These are phyloP conservation scores for Pythium phragmiticola DNA, from an alignment of 352 stramenopile species.

Conservation along the genomic window DNA sequence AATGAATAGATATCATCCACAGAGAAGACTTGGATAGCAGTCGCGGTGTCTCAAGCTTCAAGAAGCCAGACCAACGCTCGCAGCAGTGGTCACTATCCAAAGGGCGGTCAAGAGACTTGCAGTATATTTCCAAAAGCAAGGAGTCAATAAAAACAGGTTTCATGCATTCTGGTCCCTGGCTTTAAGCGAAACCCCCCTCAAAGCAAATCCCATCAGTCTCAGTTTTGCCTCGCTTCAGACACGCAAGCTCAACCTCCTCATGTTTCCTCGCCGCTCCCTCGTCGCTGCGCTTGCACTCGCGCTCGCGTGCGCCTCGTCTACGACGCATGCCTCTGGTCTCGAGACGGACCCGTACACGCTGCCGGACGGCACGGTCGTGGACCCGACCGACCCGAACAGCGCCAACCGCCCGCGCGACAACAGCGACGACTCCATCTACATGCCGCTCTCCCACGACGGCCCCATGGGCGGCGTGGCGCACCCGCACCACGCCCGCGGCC, in stretches of 20 bases:
- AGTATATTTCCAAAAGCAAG: no score
- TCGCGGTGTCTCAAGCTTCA: neutral
- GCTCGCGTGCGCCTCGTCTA: conserved; percentile 5
- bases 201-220: no score
- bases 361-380: conserved; percentile 9
- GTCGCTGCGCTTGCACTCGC: neutral
- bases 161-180: neutral
- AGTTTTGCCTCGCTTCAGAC: neutral
- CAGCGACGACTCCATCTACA: conserved; percentile 9
- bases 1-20: neutral
- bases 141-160: neutral
- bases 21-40: neutral
- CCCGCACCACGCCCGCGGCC: neutral
- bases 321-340: neutral
- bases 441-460: conserved; percentile 10
- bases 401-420: neutral
- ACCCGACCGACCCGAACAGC: conserved; percentile 2
- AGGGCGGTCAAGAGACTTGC: neutral
- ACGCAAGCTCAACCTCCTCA: neutral
- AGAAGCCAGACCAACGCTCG: neutral
- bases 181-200: neutral
- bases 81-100: neutral
- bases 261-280: neutral
- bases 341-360: conserved; percentile 5
- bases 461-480: conserved; percentile 7